phyloP scores from a whole-genome alignment of 2,329 filamentous ascomycete genomes.

The Trichophyton benhamiae region DNA sequence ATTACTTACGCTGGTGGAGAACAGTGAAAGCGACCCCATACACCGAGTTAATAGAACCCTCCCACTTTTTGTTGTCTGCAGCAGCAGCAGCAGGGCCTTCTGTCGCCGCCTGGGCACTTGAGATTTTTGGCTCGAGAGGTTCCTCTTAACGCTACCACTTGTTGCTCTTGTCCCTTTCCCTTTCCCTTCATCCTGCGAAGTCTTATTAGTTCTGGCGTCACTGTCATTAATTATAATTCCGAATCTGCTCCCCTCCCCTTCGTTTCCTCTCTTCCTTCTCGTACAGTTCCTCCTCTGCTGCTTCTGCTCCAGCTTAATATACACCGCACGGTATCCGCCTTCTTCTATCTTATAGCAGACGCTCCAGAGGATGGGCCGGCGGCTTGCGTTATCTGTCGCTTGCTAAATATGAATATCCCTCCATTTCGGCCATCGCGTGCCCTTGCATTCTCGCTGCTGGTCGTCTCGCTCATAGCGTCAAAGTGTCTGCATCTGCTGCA shows the following conservation, averaged over 20 bases:
- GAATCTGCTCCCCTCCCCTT: background rate
- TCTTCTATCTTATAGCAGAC: background rate
- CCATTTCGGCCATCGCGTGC: conserved; percentile 17
- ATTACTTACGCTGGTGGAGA: background rate
- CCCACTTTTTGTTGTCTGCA: background rate
- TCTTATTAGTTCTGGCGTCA: no score
- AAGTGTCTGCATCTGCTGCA: conserved; percentile 21
- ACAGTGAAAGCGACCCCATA: background rate
- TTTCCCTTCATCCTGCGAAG: background rate
- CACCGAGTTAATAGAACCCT: background rate
- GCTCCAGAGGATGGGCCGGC: conserved; percentile 9
- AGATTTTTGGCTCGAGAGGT: background rate
- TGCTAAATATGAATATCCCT: conserved; percentile 15
- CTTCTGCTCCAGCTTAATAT: background rate
- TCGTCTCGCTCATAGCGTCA: conserved; percentile 18
- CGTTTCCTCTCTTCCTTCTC: background rate
- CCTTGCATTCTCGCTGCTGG: conserved; percentile 19
- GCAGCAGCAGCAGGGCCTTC: background rate
- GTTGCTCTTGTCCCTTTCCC: background rate
- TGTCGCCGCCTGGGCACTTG: background rate
- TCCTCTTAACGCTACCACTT: background rate
- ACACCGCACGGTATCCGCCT: background rate
- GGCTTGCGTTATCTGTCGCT: background rate
- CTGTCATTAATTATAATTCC: no score
- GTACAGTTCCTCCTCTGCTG: background rate